These are phyloP conservation scores for Amoebophrya sp. DNA, from an alignment of 169 alveolate species.

Conservation along the genomic window DNA sequence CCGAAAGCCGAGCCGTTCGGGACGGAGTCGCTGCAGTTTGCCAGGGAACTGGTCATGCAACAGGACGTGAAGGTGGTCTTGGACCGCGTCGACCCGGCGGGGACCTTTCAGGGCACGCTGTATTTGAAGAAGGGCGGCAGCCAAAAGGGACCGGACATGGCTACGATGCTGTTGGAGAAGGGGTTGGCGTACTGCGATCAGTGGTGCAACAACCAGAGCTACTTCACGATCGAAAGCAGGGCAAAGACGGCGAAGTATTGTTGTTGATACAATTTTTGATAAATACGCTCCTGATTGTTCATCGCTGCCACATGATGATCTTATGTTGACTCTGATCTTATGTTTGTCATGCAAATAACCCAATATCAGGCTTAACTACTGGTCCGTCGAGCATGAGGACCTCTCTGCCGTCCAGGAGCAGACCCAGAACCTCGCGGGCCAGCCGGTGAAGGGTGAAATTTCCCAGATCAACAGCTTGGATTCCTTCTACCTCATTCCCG, in stretches of 20 bases:
- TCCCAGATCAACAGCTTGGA: neutral
- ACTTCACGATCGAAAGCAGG: neutral
- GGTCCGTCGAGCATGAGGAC: neutral
- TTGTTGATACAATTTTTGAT: too few species aligned
- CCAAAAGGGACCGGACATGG: neutral
- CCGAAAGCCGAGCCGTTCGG: conserved; percentile 1
- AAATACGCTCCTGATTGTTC: too few species aligned
- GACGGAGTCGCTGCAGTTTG: neutral
- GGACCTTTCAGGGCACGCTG: neutral
- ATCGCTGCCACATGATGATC: too few species aligned
- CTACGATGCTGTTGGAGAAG: neutral
- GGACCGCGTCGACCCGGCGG: conserved; percentile 26
- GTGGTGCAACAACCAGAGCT: neutral
- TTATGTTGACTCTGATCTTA: too few species aligned
- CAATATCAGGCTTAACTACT: neutral
- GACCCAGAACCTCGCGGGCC: neutral
- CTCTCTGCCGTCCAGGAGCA: neutral
- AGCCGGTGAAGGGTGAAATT: neutral
- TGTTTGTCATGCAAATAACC: too few species aligned
- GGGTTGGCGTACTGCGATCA: conserved; percentile 17
- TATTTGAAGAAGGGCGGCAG: neutral
- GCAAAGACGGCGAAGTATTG: neutral
- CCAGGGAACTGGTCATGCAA: neutral
- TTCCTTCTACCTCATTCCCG: neutral
- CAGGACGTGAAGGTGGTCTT: conserved; percentile 7